Base-by-base conservation (phyloP, 352 stramenopile genomes). In the Pythium periplocum region DNA sequence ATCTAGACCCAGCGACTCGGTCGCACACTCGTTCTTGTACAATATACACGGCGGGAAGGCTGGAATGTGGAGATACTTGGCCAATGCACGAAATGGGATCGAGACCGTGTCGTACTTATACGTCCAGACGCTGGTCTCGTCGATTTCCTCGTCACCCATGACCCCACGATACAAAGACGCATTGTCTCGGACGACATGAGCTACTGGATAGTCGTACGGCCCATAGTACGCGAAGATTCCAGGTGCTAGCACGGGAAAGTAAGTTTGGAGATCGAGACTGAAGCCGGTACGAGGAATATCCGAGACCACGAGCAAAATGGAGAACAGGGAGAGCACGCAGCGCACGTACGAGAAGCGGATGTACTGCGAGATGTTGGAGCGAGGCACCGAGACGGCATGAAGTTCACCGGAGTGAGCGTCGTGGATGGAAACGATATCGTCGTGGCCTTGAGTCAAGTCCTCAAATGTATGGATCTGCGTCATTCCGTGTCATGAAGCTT, bases 41-140 rank as follows among this genome's bases (percentile, higher is more conserved):
- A 66, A 36, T 7, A 61, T 53, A 33, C 59, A 66, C 1, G n/a
- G n/a, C 3, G 59, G 53, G 33, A 59, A 66, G 17, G 42, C 33
- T 0, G 36, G 3, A 32, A 66, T 41, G 31, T 53, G 8, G 35
- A 66, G 44, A n/a, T 57, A 12, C 10, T 39, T 50, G 7, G 59
- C 59, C 5, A 66, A n/a, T 2, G 52, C 59, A 3, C 59, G 59
- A 11, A 50, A 42, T 0, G 52, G n/a, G 36, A 66, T 61, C 2
- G 59, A 61, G 5, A 66, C 10, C 42, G 52, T 54, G 49, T 66
- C 59, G 37, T 57, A 61, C 44, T 66, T 66, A 46, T 61, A 66
- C 11, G 52, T 36, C 59, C 59, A 66, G 7, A 57, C 38, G 17
- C 44, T 45, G 10, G 37, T 40, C 2, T 37, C 2, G 0, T 12